These are phyloP conservation scores for Holtermannia corniformis DNA, from an alignment of 768 basidiomycete species.

Conservation along the genomic window DNA sequence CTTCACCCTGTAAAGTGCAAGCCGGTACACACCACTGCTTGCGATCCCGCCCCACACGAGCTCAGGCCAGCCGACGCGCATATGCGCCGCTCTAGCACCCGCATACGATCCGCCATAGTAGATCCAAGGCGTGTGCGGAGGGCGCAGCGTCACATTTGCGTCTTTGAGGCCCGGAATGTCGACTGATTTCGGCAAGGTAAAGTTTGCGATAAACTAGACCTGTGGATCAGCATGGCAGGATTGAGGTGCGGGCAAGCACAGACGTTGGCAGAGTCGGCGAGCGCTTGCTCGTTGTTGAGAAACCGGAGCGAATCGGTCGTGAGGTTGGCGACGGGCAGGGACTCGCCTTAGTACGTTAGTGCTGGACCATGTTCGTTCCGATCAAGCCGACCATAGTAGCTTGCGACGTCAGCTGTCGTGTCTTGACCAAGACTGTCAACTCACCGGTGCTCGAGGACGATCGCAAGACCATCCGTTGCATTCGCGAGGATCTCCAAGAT, in stretches of 20 bases:
- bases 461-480: constrained; percentile 75
- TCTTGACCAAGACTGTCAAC: not conserved
- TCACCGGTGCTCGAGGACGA: constrained; percentile 87
- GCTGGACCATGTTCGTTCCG: not conserved
- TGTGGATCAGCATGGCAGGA: not conserved
- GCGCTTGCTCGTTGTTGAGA: constrained; percentile 79
- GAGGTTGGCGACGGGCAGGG: constrained; percentile 65
- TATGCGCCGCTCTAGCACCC: constrained; percentile 85
- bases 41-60: constrained; percentile 85
- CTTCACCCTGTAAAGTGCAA: not conserved
- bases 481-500: constrained; percentile 77
- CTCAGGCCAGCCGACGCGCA: constrained; percentile 76
- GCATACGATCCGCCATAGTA: constrained; percentile 91
- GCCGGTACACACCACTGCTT: constrained; percentile 54
- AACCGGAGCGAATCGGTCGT: constrained; percentile 77
- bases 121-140: constrained; percentile 40
- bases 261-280: constrained; percentile 73
- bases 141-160: constrained; percentile 51
- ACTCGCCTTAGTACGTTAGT: constrained; percentile 58
- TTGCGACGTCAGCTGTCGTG: not conserved
- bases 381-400: not conserved
- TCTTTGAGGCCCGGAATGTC: constrained; percentile 51
- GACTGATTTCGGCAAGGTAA: constrained; percentile 50
- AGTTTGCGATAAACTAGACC: constrained; percentile 61
- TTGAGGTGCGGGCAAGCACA: not conserved